These are phyloP conservation scores for Gonium pectorale DNA, from an alignment of 139 green algal genomes.

Conservation along the genomic window DNA sequence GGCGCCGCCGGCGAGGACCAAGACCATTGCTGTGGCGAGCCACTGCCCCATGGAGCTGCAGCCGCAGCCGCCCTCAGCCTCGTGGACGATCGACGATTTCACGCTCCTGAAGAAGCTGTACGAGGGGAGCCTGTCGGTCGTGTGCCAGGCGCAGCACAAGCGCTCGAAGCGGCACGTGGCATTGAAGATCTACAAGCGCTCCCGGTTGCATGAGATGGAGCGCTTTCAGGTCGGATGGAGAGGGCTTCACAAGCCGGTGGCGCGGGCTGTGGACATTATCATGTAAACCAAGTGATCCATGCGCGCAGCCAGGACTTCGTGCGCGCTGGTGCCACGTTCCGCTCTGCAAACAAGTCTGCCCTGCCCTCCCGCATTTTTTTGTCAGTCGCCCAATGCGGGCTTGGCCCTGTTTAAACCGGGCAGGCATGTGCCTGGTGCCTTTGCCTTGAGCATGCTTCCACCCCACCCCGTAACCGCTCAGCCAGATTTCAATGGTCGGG, in stretches of 20 bases:
- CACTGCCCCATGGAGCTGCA: conserved; percentile 58
- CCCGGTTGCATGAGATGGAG: conserved; percentile 64
- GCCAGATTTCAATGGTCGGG: no score
- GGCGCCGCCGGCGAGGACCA: conserved; percentile 28
- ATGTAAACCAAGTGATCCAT: no score
- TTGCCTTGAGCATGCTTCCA: no score
- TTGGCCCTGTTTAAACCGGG: no score
- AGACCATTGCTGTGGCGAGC: conserved; percentile 57
- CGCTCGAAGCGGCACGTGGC: conserved; percentile 52
- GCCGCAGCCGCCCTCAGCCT: conserved; percentile 1
- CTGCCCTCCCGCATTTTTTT: no score
- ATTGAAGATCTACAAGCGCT: conserved; percentile 67
- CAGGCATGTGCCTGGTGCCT: no score
- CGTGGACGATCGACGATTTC: conserved; percentile 60
- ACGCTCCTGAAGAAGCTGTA: conserved; percentile 64
- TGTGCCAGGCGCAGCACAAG: conserved; percentile 61
- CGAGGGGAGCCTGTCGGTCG: conserved; percentile 57
- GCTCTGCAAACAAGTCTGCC: no score
- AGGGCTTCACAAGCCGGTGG: not conserved
- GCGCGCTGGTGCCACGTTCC: no score
- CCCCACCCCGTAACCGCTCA: no score
- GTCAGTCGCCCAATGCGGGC: no score
- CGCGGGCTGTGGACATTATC: not conserved
- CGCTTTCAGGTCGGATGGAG: conserved; percentile 52
- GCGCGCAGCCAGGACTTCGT: no score